Evolutionary conservation across 2,329 filamentous ascomycete genomes (phyloP), one percentile per base, ranked within the genome.

Genomic region (Botryosphaeria agaves): DNA sequence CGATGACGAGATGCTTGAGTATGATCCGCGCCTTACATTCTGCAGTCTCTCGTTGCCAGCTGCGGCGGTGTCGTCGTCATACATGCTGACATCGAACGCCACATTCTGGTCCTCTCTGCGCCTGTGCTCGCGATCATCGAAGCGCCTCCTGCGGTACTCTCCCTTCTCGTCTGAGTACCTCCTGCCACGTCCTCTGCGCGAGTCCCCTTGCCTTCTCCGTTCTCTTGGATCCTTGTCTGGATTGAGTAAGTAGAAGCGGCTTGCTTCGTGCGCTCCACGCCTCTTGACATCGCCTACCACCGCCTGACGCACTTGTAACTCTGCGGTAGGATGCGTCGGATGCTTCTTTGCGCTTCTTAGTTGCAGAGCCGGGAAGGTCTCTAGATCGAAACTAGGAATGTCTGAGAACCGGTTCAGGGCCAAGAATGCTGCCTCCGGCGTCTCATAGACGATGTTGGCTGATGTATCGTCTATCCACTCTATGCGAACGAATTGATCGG

Each of bases 391-490:
- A 26, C 76, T 67, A 36, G 60, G 48, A 35, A 72, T 53, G 38
- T 69, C 46, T 9, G 61, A 57, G 28, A 77, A 56, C 3, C 59
- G 56, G 18, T 49, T 44, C 15, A 77, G 55, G 14, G 71, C 72
- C 30, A 61, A 50, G 4, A 60, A 44, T 2, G 72, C 72, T 8
- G 64, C 53, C 26, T 65, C 59, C 8, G 60, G 46, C 20, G 57
- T 62, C 33, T 62, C 60, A 56, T 89, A 95, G 31, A 92, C 55
- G 31, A 94, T 62, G 48, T 95, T 95, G 37, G 83, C 82, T 0
- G 83, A 87, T 5, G 72, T 75, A 52, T 98, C 89, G 50, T 95
- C 82, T 40, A 98, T 83, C 89, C 89, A 98, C 56, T 95, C 84
- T 38, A 94, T 63, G 36, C 69, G 66, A 33, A 68, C 59, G 33